Evolutionary conservation across 2,329 filamentous ascomycete genomes (phyloP), one percentile per base, ranked within the genome.

Genomic region (Coniochaeta sp.): DNA sequence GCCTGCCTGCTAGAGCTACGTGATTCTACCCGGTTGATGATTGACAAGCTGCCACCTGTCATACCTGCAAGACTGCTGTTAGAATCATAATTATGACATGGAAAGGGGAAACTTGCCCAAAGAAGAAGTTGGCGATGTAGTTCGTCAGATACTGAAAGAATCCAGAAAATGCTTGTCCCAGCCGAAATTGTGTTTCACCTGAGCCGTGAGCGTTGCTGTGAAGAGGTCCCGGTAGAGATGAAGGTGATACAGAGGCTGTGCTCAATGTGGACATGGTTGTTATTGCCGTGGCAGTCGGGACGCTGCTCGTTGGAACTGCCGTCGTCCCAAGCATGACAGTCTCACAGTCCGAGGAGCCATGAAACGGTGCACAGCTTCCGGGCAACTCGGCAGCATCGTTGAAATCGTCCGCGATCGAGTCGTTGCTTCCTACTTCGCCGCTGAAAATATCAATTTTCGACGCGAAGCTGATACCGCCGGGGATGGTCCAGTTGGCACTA

Each of bases 391-490:
- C 58, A 31, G 58, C 60, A 22, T 60, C 54, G 22, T 59, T 60
- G 58, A 62, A 62, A 12, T 58, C 54, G 17, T 62, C 60, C 22
- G 16, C 43, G 2, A 47, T 24, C 11, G 8, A 24, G 11, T 54
- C 31, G 11, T 57, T n/a, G 50, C 12, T 40, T 11, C 47, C 60
- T 11, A 31, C 28, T 22, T 60, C 58, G 6, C 60, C 60, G 9
- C 59, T 62, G 58, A 59, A 58, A 14, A 62, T 50, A 11, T 62
- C 60, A 26, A 57, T 62, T 54, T 54, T 47, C 17, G 58, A 57
- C 7, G 60, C 54, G 34, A 57, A 60, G 33, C 60, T 62, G 9
- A 60, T 33, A 6, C 60, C 60, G 3, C 60, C 60, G 2, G 60
- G 60, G 7, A 62, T 62, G 19, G 58, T 62, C 60, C 60, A 62